phyloP scores from a whole-genome alignment of 306 rosid species.

The Pyrus pyrifolia region DNA sequence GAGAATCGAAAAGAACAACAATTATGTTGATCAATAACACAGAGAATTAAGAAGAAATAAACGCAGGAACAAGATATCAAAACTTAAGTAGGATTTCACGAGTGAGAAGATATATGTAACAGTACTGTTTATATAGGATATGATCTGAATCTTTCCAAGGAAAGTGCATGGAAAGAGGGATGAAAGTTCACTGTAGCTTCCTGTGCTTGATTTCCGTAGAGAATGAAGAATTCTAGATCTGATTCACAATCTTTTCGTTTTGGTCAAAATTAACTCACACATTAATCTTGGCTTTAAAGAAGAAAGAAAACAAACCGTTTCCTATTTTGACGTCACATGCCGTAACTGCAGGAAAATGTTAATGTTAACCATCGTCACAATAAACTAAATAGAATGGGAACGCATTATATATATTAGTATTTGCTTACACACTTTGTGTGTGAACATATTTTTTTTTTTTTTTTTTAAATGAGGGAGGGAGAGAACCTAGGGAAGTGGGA shows the following conservation, averaged over 20 bases:
- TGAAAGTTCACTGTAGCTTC: neutral
- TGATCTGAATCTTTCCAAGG: neutral
- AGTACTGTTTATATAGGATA: neutral
- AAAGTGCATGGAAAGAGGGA: neutral
- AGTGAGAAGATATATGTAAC: neutral
- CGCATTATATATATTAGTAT: neutral
- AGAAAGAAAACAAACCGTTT: neutral
- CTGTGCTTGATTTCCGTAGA: neutral
- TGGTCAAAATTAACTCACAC: neutral
- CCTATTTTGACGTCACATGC: slow-evolving; percentile 6
- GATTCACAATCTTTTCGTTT: neutral
- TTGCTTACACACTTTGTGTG: too few species aligned
- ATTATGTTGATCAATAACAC: neutral
- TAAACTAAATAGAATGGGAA: neutral
- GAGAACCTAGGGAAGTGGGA: too few species aligned
- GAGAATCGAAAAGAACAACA: neutral
- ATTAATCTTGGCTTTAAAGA: neutral
- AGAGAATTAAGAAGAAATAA: neutral
- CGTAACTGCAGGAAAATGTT: slow-evolving; percentile 33
- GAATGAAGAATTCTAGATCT: neutral
- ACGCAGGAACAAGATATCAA: neutral
- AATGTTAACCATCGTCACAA: neutral
- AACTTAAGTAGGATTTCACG: neutral
- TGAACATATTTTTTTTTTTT: too few species aligned
- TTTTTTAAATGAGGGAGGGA: too few species aligned